A percentile compares a stretch with the other conserved stretches of the same genome.
phyloP scores from a whole-genome alignment of 805 yeast genomes.

The Wickerhamiella allomyrinae region DNA sequence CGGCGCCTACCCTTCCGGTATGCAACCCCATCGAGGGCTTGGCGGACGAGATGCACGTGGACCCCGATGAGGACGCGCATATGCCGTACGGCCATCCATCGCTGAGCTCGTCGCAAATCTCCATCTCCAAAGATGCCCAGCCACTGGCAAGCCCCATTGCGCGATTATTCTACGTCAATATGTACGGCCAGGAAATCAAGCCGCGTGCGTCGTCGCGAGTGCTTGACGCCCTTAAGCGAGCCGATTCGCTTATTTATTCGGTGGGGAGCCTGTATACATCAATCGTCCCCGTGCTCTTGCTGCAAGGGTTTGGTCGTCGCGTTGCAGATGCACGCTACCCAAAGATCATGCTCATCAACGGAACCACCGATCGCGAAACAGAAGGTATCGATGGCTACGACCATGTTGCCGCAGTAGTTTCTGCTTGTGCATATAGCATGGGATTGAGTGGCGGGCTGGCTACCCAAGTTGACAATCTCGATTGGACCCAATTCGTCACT shows the following conservation, averaged over 20 bases:
- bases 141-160: conserved; percentile 65
- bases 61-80: conserved; percentile 40
- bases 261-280: conserved; percentile 88
- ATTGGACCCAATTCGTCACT: conserved; percentile 40
- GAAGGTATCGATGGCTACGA: conserved; percentile 46
- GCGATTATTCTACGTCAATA: conserved; percentile 65
- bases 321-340: conserved; percentile 30
- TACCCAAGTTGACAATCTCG: conserved; percentile 7
- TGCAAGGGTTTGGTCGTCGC: conserved; percentile 43
- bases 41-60: neutral
- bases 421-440: conserved; percentile 40
- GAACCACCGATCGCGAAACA: conserved; percentile 69
- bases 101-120: conserved; percentile 56
- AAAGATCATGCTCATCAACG: conserved; percentile 52
- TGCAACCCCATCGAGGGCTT: neutral
- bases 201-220: conserved; percentile 61
- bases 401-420: conserved; percentile 40
- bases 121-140: conserved; percentile 44
- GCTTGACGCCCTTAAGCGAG: conserved; percentile 31
- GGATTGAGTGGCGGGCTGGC: neutral
- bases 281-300: conserved; percentile 59
- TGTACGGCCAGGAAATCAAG: conserved; percentile 73
- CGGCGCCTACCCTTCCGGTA: neutral
- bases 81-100: conserved; percentile 70
- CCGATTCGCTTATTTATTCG: conserved; percentile 53